These are phyloP conservation scores for Curvularia lunata DNA, from an alignment of 2,329 filamentous ascomycete genomes.

Conservation along the genomic window DNA sequence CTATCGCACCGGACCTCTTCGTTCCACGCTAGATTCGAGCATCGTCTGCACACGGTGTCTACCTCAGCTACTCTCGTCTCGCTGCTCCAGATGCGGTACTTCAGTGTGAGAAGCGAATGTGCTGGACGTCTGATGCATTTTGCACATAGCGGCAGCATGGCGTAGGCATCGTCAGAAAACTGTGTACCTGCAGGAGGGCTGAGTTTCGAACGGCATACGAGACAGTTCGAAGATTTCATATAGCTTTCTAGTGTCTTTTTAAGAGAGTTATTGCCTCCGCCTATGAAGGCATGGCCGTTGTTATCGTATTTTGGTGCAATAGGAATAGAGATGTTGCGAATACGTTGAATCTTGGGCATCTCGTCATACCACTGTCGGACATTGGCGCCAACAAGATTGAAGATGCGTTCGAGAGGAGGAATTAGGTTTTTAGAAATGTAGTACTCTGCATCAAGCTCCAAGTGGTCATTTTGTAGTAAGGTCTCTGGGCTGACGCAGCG, in stretches of 20 bases:
- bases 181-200: conserved; percentile 34
- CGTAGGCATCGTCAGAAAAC: conserved; percentile 23
- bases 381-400: conserved; percentile 93
- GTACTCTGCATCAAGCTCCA: conserved; percentile 89
- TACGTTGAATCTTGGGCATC: conserved; percentile 88
- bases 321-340: conserved; percentile 63
- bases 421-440: conserved; percentile 97
- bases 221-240: conserved; percentile 79
- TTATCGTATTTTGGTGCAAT: conserved; percentile 18
- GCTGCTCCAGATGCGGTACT: conserved; percentile 64
- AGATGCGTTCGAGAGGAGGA: conserved; percentile 92
- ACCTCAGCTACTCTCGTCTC: conserved; percentile 71
- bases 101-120: conserved; percentile 68
- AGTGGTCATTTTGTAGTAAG: conserved; percentile 75
- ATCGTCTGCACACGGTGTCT: conserved; percentile 77
- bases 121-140: conserved; percentile 63
- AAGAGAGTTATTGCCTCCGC: conserved; percentile 42
- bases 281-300: not conserved
- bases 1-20: conserved; percentile 89
- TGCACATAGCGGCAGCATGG: conserved; percentile 61
- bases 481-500: conserved; percentile 88
- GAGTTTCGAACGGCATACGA: conserved; percentile 73
- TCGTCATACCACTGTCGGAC: conserved; percentile 92
- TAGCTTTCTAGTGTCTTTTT: conserved; percentile 92
- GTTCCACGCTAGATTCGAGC: conserved; percentile 72